Percentiles rank a stretch among this genome's conserved stretches.
Conservation (phyloP, 2,329 filamentous ascomycete species). For the Cladosporium oxysporum region DNA sequence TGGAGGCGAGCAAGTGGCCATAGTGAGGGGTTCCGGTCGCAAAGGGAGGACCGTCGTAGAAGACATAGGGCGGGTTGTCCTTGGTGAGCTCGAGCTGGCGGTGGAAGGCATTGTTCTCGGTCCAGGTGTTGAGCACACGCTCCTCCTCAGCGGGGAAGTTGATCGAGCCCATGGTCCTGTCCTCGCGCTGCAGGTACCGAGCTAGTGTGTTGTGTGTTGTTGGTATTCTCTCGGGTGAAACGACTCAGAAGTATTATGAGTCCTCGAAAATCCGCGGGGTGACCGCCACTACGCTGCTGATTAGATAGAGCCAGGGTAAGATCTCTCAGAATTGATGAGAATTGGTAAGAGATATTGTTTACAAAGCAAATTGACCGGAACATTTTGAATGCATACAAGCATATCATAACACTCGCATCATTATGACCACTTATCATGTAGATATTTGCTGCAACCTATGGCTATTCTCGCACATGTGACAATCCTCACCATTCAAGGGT, state of each 20-base stretch:
- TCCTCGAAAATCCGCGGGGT: constrained; percentile 8
- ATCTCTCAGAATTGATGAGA: background rate
- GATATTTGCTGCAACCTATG: too few relatives aligned
- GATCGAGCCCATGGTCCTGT: constrained; percentile 47
- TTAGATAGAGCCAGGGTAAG: constrained; percentile 2
- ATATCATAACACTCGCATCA: background rate
- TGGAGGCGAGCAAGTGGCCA: constrained; percentile 81
- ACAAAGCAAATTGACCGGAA: background rate
- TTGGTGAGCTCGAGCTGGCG: constrained; percentile 84
- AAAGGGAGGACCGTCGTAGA: constrained; percentile 73
- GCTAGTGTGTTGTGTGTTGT: constrained; percentile 1
- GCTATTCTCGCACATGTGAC: too few relatives aligned
- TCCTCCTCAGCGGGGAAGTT: constrained; percentile 93
- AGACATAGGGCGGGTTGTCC: constrained; percentile 82
- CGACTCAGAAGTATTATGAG: constrained; percentile 8
- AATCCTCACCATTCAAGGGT: background rate
- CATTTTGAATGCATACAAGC: background rate
- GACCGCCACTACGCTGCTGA: constrained; percentile 4
- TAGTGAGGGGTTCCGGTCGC: constrained; percentile 64
- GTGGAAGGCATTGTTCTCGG: constrained; percentile 87
- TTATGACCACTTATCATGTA: background rate
- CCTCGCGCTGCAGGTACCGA: constrained; percentile 8
- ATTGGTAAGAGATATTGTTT: background rate
- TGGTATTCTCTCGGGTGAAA: background rate
- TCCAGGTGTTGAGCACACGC: constrained; percentile 80